A percentile compares a stretch with the other conserved stretches of the same genome.
Conservation (phyloP, 108 stramenopile genomes). For the Aurantiochytrium sp. region DNA sequence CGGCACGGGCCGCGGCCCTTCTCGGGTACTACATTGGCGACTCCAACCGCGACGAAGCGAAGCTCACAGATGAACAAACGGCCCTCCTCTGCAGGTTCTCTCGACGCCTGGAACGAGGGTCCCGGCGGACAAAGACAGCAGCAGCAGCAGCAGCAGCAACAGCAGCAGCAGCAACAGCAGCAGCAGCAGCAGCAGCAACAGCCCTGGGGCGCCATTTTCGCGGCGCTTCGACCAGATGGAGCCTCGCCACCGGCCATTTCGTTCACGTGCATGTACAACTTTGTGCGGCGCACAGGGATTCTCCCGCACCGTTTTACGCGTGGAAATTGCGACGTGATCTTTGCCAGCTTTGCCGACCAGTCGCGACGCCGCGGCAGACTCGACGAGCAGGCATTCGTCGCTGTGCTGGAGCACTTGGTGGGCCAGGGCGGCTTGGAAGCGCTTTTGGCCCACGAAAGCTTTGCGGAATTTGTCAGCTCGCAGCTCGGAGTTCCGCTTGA, state of each 20-base stretch:
- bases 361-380: not conserved
- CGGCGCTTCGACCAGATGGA: not conserved
- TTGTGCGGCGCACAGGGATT: not conserved
- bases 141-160: no score
- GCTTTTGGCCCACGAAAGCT: not conserved
- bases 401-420: not conserved
- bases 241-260: not conserved
- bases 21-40: no score
- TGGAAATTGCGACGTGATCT: not conserved
- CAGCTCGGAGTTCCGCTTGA: not conserved
- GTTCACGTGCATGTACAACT: not conserved
- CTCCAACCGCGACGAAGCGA: no score
- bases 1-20: no score
- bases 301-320: not conserved
- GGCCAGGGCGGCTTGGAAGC: not conserved
- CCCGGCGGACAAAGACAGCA: no score
- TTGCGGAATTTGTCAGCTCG: not conserved
- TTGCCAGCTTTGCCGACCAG: not conserved
- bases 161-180: no score
- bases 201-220: not conserved
- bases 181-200: no score
- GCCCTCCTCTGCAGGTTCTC: no score
- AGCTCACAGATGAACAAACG: no score
- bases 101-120: no score
- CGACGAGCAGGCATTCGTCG: not conserved